phyloP scores from a whole-genome alignment of 1,284 basidiomycete genomes.

The Xerocomus amazonicus region DNA sequence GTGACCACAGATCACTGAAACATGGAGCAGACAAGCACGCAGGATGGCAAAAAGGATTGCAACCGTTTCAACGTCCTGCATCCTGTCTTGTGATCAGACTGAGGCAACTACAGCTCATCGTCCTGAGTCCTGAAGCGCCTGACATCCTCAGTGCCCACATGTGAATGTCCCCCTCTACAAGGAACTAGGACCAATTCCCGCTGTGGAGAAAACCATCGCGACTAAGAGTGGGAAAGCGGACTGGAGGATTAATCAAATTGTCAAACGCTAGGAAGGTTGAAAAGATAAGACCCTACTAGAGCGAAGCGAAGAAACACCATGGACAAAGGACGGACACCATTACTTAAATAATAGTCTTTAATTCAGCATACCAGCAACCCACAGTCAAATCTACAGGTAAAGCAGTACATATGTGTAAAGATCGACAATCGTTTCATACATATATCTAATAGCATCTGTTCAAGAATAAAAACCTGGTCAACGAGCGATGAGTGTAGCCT shows the following conservation, averaged over 20 bases:
- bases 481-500: constrained; percentile 4
- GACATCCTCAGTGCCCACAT: no score
- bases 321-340: not conserved
- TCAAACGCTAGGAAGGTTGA: no score
- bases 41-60: no score
- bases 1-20: no score
- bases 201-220: no score
- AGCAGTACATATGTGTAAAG: constrained; percentile 15
- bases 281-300: no score
- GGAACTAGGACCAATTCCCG: no score
- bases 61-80: constrained; percentile 51
- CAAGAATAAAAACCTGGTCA: constrained; percentile 2
- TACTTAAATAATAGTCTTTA: constrained; percentile 7
- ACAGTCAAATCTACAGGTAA: constrained; percentile 16
- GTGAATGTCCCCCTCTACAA: no score
- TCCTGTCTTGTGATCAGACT: constrained; percentile 43
- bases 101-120: constrained; percentile 38
- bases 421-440: constrained; percentile 4
- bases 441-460: constrained; percentile 6
- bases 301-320: no score
- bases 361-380: not conserved
- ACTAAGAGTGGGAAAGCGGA: no score
- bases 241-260: no score
- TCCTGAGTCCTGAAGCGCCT: constrained; percentile 58
- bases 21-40: no score